Evolutionary conservation across 768 basidiomycete species (phyloP).

Genomic region (Boletus rufocinnamomeus): DNA sequence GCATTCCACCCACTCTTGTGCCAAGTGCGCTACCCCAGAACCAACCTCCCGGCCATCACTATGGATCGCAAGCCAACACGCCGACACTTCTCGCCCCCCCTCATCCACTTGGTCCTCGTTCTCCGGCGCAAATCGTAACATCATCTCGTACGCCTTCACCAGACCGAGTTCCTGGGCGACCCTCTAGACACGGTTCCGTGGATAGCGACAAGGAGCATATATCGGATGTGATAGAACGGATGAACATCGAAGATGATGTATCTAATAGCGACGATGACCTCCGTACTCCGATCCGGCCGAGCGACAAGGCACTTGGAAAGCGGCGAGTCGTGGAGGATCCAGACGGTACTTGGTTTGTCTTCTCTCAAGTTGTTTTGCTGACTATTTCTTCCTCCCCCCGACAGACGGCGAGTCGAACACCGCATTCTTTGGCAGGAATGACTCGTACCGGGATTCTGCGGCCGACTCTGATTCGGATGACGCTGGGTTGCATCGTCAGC

Average conservation of each 20-base stretch:
- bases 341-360: constrained; percentile 39
- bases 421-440: constrained; percentile 48
- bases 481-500: constrained; percentile 40
- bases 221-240: constrained; percentile 31
- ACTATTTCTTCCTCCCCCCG: not conserved
- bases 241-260: constrained; percentile 29
- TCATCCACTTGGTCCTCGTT: constrained; percentile 74
- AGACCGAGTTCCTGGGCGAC: constrained; percentile 36
- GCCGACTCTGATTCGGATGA: constrained; percentile 57
- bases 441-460: constrained; percentile 34
- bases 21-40: constrained; percentile 18
- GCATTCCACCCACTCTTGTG: constrained; percentile 35
- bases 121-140: constrained; percentile 46
- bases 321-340: constrained; percentile 57
- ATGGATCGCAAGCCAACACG: constrained; percentile 31
- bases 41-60: constrained; percentile 20
- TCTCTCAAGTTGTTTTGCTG: not conserved
- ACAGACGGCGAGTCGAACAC: constrained; percentile 56
- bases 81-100: constrained; percentile 58
- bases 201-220: constrained; percentile 28
- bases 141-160: constrained; percentile 76
- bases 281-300: constrained; percentile 57
- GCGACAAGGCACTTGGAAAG: constrained; percentile 89
- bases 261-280: constrained; percentile 34
- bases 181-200: constrained; percentile 24